phyloP scores from a whole-genome alignment of 495 filamentous ascomycete species.

The Xylaria grammica region DNA sequence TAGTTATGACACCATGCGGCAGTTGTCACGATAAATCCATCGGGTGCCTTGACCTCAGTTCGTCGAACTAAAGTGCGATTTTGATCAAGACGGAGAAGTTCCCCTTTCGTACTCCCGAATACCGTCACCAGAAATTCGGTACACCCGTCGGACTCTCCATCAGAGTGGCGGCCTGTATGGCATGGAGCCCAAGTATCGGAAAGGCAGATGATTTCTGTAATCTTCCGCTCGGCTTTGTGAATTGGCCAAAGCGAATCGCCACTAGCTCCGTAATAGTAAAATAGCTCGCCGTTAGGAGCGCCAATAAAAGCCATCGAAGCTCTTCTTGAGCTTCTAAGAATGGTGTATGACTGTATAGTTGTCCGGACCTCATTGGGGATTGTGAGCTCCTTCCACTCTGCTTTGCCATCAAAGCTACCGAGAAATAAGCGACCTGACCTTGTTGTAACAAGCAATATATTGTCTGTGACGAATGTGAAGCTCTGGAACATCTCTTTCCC shows the following conservation, averaged over 20 bases:
- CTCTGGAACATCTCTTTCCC: constrained; percentile 60
- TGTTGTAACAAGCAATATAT: constrained; percentile 63
- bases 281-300: constrained; percentile 58
- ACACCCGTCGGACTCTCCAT: not conserved
- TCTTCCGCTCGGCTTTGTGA: constrained; percentile 51
- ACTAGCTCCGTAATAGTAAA: constrained; percentile 45
- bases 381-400: constrained; percentile 46
- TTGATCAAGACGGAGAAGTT: constrained; percentile 29
- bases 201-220: constrained; percentile 55
- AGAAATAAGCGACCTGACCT: constrained; percentile 65
- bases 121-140: constrained; percentile 31
- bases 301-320: constrained; percentile 54
- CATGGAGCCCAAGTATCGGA: constrained; percentile 15
- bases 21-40: constrained; percentile 45
- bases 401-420: constrained; percentile 39
- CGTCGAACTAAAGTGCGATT: constrained; percentile 22
- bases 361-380: constrained; percentile 40
- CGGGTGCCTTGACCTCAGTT: constrained; percentile 30
- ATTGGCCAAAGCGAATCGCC: constrained; percentile 33
- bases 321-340: constrained; percentile 25
- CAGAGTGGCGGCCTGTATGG: not conserved
- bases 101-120: constrained; percentile 30
- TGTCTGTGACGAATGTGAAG: constrained; percentile 67
- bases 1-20: constrained; percentile 45
- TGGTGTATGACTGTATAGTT: constrained; percentile 36